phyloP scores from a whole-genome alignment of 2,329 filamentous ascomycete species.

The Emmonsiellopsis sp. region DNA sequence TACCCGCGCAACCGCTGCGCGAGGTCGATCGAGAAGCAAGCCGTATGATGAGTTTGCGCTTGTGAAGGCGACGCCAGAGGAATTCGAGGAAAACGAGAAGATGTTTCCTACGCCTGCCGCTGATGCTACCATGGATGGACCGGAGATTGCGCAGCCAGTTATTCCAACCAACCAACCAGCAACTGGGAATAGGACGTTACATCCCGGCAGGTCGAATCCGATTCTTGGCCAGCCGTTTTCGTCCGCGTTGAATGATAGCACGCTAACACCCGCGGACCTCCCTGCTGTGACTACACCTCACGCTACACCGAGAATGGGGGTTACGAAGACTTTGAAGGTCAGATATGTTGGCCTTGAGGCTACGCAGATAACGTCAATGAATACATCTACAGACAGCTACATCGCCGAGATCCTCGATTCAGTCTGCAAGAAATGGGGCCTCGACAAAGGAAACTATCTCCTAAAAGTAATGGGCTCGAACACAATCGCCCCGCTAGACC shows the following conservation, averaged over 20 bases:
- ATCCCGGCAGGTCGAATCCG: conserved; percentile 26
- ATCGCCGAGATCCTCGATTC: conserved; percentile 59
- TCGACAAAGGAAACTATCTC: conserved; percentile 57
- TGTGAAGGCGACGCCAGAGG: conserved; percentile 48
- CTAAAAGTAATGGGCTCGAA: conserved; percentile 56
- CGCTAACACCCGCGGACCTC: conserved; percentile 38
- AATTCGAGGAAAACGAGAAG: conserved; percentile 51
- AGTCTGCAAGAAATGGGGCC: conserved; percentile 51
- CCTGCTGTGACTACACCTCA: conserved; percentile 36
- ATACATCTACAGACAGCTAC: conserved; percentile 56
- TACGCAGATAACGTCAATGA: conserved; percentile 43
- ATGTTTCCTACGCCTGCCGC: conserved; percentile 44
- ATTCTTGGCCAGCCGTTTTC: conserved; percentile 39
- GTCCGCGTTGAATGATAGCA: conserved; percentile 37
- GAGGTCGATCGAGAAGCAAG: conserved; percentile 52
- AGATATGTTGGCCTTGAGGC: conserved; percentile 53
- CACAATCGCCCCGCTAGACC: conserved; percentile 54
- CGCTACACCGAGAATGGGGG: conserved; percentile 47
- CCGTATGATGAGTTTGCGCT: conserved; percentile 60
- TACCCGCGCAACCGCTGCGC: conserved; percentile 46
- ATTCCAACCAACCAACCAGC: conserved; percentile 15
- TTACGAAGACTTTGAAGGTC: conserved; percentile 50
- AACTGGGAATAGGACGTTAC: conserved; percentile 15
- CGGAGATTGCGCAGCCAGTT: conserved; percentile 12
- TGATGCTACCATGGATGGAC: conserved; percentile 18